These are phyloP conservation scores for Cladosporium cucumerinum DNA, from an alignment of 2,329 filamentous ascomycete genomes.

Conservation along the genomic window DNA sequence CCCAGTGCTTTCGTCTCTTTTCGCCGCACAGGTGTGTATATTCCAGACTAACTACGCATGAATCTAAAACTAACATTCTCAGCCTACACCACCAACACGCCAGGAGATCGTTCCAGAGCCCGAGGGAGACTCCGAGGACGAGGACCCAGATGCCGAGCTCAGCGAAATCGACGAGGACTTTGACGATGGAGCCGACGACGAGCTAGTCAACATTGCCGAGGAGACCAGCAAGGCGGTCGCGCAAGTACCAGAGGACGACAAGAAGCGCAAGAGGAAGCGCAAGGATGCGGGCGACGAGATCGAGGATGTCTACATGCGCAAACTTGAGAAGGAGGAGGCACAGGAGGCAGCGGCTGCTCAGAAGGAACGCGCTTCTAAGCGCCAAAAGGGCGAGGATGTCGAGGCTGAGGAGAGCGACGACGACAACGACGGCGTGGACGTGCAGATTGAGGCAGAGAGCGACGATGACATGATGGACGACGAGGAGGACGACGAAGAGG, in stretches of 20 bases:
- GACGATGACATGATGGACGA: conserved; percentile 27
- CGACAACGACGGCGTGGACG: conserved; percentile 21
- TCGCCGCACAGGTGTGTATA: conserved; percentile 36
- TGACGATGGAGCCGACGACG: conserved; percentile 22
- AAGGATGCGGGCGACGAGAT: conserved; percentile 45
- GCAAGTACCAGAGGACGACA: conserved; percentile 20
- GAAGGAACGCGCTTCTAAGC: conserved; percentile 31
- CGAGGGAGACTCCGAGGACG: conserved; percentile 31
- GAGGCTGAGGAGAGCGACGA: conserved; percentile 26
- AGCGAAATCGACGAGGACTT: conserved; percentile 26
- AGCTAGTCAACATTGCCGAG: conserved; percentile 14
- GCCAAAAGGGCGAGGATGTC: conserved; percentile 30
- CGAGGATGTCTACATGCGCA: conserved; percentile 21
- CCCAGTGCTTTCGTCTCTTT: conserved; percentile 46
- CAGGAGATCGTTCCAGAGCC: conserved; percentile 22
- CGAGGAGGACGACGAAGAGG: conserved; percentile 36
- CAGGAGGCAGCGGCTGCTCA: conserved; percentile 28
- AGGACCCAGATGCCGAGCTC: conserved; percentile 30
- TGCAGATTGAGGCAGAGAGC: conserved; percentile 20
- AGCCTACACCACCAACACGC: conserved; percentile 27
- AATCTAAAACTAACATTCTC: conserved; percentile 9
- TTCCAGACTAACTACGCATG: too few species aligned
- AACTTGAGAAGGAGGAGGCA: conserved; percentile 48
- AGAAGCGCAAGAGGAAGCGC: conserved; percentile 58
- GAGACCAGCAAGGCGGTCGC: conserved; percentile 12